Evolutionary conservation across 495 filamentous ascomycete genomes (phyloP).

Genomic region (Aspergillus coremiiformis): DNA sequence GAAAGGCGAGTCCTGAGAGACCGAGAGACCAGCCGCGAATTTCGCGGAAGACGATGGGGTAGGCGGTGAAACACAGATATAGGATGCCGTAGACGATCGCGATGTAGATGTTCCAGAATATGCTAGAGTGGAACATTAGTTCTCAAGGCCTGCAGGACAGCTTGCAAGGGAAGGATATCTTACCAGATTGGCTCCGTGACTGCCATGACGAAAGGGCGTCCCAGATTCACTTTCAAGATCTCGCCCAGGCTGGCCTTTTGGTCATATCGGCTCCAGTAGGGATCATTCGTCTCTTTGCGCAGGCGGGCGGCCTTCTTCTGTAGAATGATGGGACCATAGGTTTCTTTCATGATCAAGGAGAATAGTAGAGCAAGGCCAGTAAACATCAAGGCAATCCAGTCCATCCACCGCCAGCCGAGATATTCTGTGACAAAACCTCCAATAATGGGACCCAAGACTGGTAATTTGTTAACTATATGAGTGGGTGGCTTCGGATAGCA

Average conservation of each 20-base stretch:
- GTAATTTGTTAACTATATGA: background rate
- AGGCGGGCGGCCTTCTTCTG: constrained; percentile 57
- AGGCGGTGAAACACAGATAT: constrained; percentile 79
- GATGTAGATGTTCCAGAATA: constrained; percentile 73
- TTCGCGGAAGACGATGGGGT: constrained; percentile 68
- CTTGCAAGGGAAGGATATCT: background rate
- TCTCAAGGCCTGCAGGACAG: constrained; percentile 39
- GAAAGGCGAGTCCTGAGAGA: constrained; percentile 64
- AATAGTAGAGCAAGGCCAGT: constrained; percentile 48
- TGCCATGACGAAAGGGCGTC: constrained; percentile 68
- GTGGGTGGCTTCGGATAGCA: background rate
- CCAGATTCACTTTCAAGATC: constrained; percentile 62
- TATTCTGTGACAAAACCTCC: constrained; percentile 65
- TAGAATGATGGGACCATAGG: constrained; percentile 69
- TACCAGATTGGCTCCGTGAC: constrained; percentile 79
- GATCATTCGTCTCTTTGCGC: constrained; percentile 68
- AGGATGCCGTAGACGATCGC: constrained; percentile 62
- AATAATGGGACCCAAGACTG: constrained; percentile 50
- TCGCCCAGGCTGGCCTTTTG: constrained; percentile 47
- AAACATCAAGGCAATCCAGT: constrained; percentile 72
- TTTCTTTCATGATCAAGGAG: constrained; percentile 54
- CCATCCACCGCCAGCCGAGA: constrained; percentile 82
- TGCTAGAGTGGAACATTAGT: constrained; percentile 21
- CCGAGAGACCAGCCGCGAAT: constrained; percentile 65
- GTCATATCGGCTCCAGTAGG: constrained; percentile 73